Evolutionary conservation across 2,329 filamentous ascomycete species (phyloP), one percentile per base, ranked within the genome.

Genomic region (Xylaria digitata): DNA sequence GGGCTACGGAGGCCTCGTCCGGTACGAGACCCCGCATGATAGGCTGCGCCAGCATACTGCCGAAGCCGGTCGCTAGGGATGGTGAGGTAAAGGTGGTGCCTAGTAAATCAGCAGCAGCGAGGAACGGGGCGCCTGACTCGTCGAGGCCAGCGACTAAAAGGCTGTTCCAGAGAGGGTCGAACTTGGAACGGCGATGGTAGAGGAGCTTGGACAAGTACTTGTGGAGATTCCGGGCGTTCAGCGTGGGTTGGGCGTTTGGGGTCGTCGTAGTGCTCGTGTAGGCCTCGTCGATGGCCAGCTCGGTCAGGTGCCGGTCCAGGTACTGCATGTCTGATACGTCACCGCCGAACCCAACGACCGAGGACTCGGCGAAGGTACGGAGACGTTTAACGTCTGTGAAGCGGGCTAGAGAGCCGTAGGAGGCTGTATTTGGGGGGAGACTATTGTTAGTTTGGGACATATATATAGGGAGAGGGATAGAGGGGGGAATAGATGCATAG

Each of bases 321-420:
- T 96, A 96, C 85, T 99, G 96, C 96, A 99, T 98, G 85, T 99
- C 96, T 71, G 93, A 97, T 75, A 99, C 91, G 84, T 99, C 96
- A 80, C 96, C 96, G 80, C 94, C 93, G 83, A 98, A 97, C 76
- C 96, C 96, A 77, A 99, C 86, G 67, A 98, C 88, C 34, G 93
- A 90, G 71, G 90, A 89, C 72, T 90, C 86, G 82, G 94, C 93
- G 82, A 98, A 98, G 75, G 89, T 87, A 75, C 93, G 93, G 73
- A 99, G 90, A 78, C 96, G 94, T 84, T 97, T 96, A 79, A 98
- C 93, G 80, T 97, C 92, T 76, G 92, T 94, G 87, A 98, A 99
- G 78, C 96, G 93, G 67, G 96, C 95, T 73, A 95, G 92, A 64
- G 96, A 97, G 79, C 96, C 96, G 82, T 99, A 99, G 65, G 96